Evolutionary conservation across 2,329 filamentous ascomycete species (phyloP).

Genomic region (Fusarium sp.): DNA sequence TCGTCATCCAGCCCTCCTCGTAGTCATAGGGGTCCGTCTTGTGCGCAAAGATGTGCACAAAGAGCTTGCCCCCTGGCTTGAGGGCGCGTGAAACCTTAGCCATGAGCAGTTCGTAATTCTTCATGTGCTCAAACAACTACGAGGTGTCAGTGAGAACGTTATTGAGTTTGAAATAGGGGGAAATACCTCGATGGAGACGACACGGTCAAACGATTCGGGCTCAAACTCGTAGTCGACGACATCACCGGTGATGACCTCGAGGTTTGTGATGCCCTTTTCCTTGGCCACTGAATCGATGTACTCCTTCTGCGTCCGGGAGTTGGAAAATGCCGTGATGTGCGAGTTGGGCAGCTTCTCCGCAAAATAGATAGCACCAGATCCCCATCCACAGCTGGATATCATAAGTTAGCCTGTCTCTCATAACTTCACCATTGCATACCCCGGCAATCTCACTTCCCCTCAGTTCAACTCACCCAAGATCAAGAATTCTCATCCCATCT

Average conservation of each 20-base stretch:
- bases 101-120: slow-evolving; percentile 77
- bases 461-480: slow-evolving; percentile 64
- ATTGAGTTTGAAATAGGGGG: neutral
- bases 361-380: slow-evolving; percentile 73
- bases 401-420: neutral
- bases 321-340: slow-evolving; percentile 75
- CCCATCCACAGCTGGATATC: slow-evolving; percentile 72
- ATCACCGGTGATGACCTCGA: slow-evolving; percentile 75
- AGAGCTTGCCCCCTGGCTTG: slow-evolving; percentile 73
- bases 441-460: neutral
- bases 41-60: slow-evolving; percentile 77
- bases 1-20: slow-evolving; percentile 80
- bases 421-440: neutral
- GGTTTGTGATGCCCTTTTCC: slow-evolving; percentile 68
- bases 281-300: slow-evolving; percentile 72
- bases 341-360: slow-evolving; percentile 73
- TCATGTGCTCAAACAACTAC: slow-evolving; percentile 81
- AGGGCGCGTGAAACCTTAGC: slow-evolving; percentile 71
- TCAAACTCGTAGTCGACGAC: slow-evolving; percentile 75
- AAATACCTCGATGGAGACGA: slow-evolving; percentile 70
- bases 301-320: slow-evolving; percentile 75
- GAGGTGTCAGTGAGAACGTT: neutral
- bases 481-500: slow-evolving; percentile 72
- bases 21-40: slow-evolving; percentile 76
- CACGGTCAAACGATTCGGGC: slow-evolving; percentile 69